phyloP scores from a whole-genome alignment of 2,329 filamentous ascomycete genomes.

The Fonsecaea pedrosoi region DNA sequence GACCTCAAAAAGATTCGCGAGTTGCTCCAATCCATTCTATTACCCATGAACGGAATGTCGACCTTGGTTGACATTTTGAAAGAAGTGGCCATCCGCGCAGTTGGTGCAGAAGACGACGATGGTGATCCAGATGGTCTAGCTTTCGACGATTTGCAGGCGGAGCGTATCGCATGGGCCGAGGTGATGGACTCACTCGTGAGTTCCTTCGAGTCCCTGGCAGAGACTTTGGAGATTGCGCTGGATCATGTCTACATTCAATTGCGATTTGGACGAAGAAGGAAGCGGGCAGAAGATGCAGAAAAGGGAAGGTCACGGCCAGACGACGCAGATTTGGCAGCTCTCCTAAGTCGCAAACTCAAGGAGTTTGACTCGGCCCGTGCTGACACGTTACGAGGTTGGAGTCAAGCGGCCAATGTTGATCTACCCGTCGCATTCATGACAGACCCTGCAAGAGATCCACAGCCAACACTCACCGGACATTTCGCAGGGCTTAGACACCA shows the following conservation, averaged over 20 bases:
- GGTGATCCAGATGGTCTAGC: neutral
- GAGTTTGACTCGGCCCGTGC: neutral
- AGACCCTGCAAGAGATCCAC: neutral
- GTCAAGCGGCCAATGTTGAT: constrained; percentile 1
- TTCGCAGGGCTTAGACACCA: neutral
- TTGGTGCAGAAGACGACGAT: neutral
- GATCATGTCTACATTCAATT: constrained; percentile 4
- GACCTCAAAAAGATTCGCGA: constrained; percentile 11
- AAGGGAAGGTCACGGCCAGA: neutral
- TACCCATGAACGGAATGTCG: constrained; percentile 5
- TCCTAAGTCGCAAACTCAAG: neutral
- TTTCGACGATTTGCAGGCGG: neutral
- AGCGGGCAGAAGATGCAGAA: neutral
- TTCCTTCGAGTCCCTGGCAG: constrained; percentile 1
- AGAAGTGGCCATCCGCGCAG: constrained; percentile 1
- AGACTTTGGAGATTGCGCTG: neutral
- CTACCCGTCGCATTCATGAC: neutral
- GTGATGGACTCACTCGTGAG: constrained; percentile 5
- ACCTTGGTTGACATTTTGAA: constrained; percentile 2
- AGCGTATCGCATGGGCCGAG: neutral
- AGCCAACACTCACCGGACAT: neutral
- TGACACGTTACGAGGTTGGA: neutral
- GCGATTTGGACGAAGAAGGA: neutral
- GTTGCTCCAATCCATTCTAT: constrained; percentile 1
- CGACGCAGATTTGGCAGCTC: neutral